Percentiles rank a stretch among this genome's conserved stretches.
phyloP scores from a whole-genome alignment of 1,139 yeast genomes.

The Sugiyamaella grinbergsii region DNA sequence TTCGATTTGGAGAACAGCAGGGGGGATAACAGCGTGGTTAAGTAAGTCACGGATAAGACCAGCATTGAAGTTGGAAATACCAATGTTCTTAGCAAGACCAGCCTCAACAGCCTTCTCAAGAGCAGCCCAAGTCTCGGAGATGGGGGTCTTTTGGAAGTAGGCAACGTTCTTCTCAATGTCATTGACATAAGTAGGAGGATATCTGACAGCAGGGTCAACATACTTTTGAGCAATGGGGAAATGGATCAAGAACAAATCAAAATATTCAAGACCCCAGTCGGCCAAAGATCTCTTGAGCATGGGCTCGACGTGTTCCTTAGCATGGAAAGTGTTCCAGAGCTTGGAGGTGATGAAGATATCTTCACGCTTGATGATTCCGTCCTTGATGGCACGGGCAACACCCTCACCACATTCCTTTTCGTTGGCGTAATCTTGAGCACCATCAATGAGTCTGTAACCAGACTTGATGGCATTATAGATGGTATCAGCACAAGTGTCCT shows the following conservation, averaged over 20 bases:
- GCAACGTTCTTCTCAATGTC: slow-evolving; percentile 57
- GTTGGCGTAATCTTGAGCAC: slow-evolving; percentile 48
- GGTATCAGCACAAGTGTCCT: slow-evolving; percentile 46
- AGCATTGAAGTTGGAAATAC: slow-evolving; percentile 82
- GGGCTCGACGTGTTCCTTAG: slow-evolving; percentile 51
- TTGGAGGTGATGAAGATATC: slow-evolving; percentile 49
- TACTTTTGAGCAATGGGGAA: slow-evolving; percentile 59
- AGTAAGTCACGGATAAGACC: slow-evolving; percentile 73
- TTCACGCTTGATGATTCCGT: slow-evolving; percentile 46
- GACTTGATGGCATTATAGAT: slow-evolving; percentile 49
- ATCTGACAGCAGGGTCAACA: slow-evolving; percentile 59
- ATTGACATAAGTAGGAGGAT: slow-evolving; percentile 69
- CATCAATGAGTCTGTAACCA: slow-evolving; percentile 50
- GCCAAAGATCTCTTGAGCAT: slow-evolving; percentile 51
- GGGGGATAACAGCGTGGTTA: slow-evolving; percentile 69
- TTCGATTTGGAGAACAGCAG: slow-evolving; percentile 85
- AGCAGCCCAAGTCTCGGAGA: slow-evolving; percentile 79
- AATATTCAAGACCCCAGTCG: slow-evolving; percentile 60
- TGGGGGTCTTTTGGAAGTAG: slow-evolving; percentile 57
- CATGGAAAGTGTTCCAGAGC: slow-evolving; percentile 50
- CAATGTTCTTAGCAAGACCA: slow-evolving; percentile 75
- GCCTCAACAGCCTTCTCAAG: slow-evolving; percentile 59
- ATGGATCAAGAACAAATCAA: slow-evolving; percentile 65
- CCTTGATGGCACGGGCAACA: slow-evolving; percentile 44
- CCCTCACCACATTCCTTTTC: slow-evolving; percentile 48